A percentile compares a stretch with the other conserved stretches of the same genome.
These are phyloP conservation scores for Spatholobus suberectus DNA, from an alignment of 306 rosid species.

Conservation along the genomic window DNA sequence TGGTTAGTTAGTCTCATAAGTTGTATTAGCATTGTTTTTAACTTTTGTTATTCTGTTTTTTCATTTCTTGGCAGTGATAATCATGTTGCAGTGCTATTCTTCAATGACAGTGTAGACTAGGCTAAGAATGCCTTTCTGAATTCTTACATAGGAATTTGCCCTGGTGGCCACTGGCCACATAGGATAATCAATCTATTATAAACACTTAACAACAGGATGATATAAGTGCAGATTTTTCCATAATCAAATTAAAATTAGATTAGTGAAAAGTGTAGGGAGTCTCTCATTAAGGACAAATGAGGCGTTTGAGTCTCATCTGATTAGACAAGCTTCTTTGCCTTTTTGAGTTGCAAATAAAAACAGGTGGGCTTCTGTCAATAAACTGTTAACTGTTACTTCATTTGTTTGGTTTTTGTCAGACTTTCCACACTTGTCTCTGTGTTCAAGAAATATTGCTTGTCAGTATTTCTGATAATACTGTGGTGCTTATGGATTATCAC, in stretches of 20 bases:
- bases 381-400: neutral
- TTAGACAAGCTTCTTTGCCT: neutral
- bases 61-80: neutral
- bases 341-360: neutral
- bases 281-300: neutral
- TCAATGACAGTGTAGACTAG: neutral
- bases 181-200: neutral
- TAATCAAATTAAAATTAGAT: neutral
- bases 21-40: neutral
- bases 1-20: conserved; percentile 62
- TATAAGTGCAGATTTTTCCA: neutral
- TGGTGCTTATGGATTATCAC: neutral
- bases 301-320: conserved; percentile 2
- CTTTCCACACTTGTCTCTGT: neutral
- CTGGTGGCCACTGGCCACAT: neutral
- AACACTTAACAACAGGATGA: neutral
- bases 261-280: neutral
- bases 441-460: neutral
- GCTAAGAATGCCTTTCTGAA: neutral
- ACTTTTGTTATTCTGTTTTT: neutral
- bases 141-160: neutral
- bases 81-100: neutral
- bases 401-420: neutral
- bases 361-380: neutral
- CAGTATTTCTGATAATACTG: neutral